Conservation (phyloP, 192 early-diverging fungal genomes). For the Podila clonocystis region DNA sequence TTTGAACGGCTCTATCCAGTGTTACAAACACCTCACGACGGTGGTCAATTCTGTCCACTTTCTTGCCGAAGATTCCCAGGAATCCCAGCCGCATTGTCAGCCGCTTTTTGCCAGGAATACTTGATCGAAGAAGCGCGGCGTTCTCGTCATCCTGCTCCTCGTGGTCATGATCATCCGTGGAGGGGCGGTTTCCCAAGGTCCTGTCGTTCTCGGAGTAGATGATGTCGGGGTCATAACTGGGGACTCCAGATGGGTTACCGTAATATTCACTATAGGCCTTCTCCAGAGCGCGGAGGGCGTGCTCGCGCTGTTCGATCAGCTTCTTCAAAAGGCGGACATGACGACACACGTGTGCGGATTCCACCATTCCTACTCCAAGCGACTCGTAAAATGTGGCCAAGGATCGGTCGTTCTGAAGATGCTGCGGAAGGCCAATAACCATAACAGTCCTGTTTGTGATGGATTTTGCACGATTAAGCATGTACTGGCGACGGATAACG, state of each 20-base stretch:
- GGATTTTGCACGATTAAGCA: conserved; percentile 48
- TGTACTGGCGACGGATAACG: conserved; percentile 54
- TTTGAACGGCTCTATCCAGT: conserved; percentile 61
- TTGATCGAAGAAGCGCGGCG: conserved; percentile 4
- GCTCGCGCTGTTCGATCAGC: conserved; percentile 62
- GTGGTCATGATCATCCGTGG: background rate
- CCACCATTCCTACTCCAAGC: conserved; percentile 68
- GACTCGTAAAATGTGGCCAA: conserved; percentile 75
- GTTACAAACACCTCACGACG: conserved; percentile 63
- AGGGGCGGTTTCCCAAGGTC: background rate
- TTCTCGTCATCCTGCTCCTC: conserved; percentile 10
- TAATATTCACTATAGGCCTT: conserved; percentile 63
- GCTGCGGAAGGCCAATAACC: conserved; percentile 67
- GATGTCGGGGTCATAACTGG: conserved; percentile 67
- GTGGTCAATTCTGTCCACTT: conserved; percentile 75
- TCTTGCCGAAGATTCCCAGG: conserved; percentile 61
- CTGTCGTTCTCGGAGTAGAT: conserved; percentile 46
- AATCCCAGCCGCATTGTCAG: conserved; percentile 57
- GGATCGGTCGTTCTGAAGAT: conserved; percentile 59
- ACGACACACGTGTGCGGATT: conserved; percentile 69
- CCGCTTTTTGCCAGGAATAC: conserved; percentile 10
- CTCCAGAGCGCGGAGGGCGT: conserved; percentile 66
- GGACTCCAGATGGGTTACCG: conserved; percentile 75
- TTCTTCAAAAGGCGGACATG: conserved; percentile 66
- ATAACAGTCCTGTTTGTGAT: conserved; percentile 72